phyloP scores from a whole-genome alignment of 148 eudicot genomes.

The Hydrangea macrophylla region DNA sequence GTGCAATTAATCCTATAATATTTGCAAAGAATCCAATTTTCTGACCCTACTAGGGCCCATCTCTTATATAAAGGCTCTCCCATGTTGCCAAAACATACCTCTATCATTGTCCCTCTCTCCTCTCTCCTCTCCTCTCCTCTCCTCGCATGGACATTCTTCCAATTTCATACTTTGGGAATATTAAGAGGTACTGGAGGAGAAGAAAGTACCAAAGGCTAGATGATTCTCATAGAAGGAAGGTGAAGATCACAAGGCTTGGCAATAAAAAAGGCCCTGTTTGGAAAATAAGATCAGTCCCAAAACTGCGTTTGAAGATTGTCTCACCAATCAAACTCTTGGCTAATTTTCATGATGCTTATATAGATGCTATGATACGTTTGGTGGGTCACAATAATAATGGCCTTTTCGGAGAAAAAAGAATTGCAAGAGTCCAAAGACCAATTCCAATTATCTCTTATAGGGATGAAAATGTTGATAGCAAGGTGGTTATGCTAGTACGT shows the following conservation, averaged over 20 bases:
- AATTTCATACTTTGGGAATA: not conserved
- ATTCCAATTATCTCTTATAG: not conserved
- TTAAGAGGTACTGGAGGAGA: constrained; percentile 26
- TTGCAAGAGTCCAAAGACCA: not conserved
- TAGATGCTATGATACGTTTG: not conserved
- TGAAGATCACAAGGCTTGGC: constrained; percentile 20
- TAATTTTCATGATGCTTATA: constrained; percentile 6
- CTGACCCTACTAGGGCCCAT: no score
- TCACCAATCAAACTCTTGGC: constrained; percentile 11
- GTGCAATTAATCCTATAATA: no score
- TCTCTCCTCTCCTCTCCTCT: no score
- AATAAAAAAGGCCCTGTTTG: not conserved
- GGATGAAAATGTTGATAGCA: constrained; percentile 8
- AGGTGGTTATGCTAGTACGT: constrained; percentile 15
- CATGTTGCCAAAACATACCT: not conserved
- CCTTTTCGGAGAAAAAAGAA: not conserved
- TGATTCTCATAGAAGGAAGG: constrained; percentile 9
- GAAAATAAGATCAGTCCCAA: not conserved
- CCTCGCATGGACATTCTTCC: not conserved
- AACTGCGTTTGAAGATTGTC: constrained; percentile 7
- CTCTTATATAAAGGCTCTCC: not conserved
- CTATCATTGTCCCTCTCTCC: no score
- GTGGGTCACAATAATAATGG: not conserved
- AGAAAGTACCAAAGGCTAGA: constrained; percentile 20
- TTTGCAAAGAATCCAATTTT: no score